Percentiles rank a stretch among this genome's conserved stretches.
phyloP scores from a whole-genome alignment of 192 early-diverging fungal species.

The Podila verticillata region DNA sequence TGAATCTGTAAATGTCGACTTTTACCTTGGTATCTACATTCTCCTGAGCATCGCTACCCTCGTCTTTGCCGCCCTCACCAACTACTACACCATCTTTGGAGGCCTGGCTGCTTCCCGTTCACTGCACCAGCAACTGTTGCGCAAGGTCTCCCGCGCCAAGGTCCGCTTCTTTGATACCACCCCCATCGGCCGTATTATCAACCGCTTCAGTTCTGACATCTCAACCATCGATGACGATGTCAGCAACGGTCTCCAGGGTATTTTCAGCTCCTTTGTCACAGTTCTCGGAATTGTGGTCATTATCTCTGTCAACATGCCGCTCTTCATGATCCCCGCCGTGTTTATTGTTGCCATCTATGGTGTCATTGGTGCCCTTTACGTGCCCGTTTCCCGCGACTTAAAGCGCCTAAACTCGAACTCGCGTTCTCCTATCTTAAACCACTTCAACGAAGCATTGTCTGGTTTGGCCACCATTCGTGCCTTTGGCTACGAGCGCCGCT shows the following conservation, averaged over 20 bases:
- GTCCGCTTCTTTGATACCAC: constrained; percentile 92
- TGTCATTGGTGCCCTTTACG: constrained; percentile 75
- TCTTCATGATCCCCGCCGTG: constrained; percentile 74
- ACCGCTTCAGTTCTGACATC: constrained; percentile 91
- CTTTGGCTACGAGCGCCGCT: constrained; percentile 76
- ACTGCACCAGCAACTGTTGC: constrained; percentile 67
- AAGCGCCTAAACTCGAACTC: constrained; percentile 88
- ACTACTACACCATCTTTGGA: constrained; percentile 55
- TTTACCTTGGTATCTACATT: constrained; percentile 72
- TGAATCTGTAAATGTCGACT: constrained; percentile 59
- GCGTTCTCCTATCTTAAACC: constrained; percentile 79
- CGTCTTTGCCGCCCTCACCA: constrained; percentile 49
- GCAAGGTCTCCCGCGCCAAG: constrained; percentile 70
- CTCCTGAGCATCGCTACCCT: constrained; percentile 60
- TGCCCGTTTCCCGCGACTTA: constrained; percentile 84
- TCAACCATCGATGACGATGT: constrained; percentile 77
- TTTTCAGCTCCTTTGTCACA: constrained; percentile 60
- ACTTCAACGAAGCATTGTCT: constrained; percentile 83
- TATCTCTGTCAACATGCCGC: constrained; percentile 73
- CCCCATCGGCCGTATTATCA: constrained; percentile 84
- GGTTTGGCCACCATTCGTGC: constrained; percentile 88
- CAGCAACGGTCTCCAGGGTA: constrained; percentile 60
- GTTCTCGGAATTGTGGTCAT: constrained; percentile 68
- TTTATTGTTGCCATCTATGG: constrained; percentile 68
- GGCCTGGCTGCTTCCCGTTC: constrained; percentile 66